Base-by-base conservation (phyloP, 2,329 filamentous ascomycete genomes). In the Samsoniella hepiali region DNA sequence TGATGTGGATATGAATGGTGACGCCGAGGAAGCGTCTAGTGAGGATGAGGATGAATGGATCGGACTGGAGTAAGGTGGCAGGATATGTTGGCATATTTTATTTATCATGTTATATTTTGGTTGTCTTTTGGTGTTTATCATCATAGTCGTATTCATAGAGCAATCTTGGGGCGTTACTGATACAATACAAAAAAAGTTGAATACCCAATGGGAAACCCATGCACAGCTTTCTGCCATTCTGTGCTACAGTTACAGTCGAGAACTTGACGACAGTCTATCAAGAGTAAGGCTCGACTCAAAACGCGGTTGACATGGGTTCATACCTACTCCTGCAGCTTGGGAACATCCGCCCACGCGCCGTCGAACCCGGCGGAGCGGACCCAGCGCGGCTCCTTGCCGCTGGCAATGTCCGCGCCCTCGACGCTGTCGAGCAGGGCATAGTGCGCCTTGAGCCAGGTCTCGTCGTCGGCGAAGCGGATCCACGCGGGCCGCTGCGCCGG, bases 391-490 rank as follows among this genome's bases (percentile, higher is more conserved):
- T 80, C 82, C 42, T 45, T 55, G n/a, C 42, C 59, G 11, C 40
- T 32, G 1, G 77, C 74, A 1, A 40, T 11, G 11, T 56, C 51
- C 15, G 42, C 8, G 47, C 74, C 77, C 70, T 89, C 84, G 13
- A 86, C 83, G 27, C 82, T 81, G 71, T 91, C 88, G 58, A 89
- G 76, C 11, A 86, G 81, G 76, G 91, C 79, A 69, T 87, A 82
- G 31, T 81, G 80, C 57, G 89, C 71, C 70, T 80, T 84, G 62
- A 81, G 71, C 88, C 88, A 93, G 69, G 84, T 77, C 4, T 82
- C 80, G 0, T 82, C 81, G 0, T 79, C 80, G 65, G 80, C 81
- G 45, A 91, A 74, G 58, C 76, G 74, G 36, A 85, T 78, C 78
- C 82, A 82, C 3, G 54, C 3, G 5, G 80, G 74, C 62, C 72